Percentiles rank a stretch among this genome's conserved stretches.
Evolutionary conservation across 2,329 filamentous ascomycete species (phyloP).

Genomic region (Trichoderma cornu-damae): DNA sequence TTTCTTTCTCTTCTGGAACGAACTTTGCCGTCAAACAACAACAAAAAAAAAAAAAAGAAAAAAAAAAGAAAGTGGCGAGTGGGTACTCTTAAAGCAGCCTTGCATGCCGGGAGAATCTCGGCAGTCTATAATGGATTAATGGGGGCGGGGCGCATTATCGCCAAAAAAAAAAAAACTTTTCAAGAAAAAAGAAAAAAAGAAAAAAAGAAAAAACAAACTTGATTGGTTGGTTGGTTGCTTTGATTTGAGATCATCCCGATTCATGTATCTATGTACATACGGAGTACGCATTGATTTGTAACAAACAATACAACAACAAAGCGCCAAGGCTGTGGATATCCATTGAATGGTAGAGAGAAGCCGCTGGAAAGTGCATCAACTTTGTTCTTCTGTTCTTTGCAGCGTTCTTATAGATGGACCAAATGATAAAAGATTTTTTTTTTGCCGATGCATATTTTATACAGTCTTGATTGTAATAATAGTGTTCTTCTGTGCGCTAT

Average conservation of each 20-base stretch:
- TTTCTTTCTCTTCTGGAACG: slow-evolving; percentile 5
- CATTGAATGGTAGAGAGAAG: no score
- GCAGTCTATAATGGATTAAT: background rate
- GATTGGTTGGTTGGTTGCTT: no score
- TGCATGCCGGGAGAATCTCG: slow-evolving; percentile 18
- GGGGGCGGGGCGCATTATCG: slow-evolving; percentile 10
- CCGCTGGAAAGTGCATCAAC: no score
- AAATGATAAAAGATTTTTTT: background rate
- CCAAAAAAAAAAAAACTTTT: no score
- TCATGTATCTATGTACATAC: background rate
- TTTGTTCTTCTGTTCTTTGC: no score
- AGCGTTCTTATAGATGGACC: background rate
- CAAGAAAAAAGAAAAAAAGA: no score
- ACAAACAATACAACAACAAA: no score
- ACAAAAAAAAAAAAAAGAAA: no score
- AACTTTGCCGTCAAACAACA: background rate
- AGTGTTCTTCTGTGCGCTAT: background rate
- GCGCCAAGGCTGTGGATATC: background rate
- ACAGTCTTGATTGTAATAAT: background rate
- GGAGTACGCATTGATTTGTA: no score
- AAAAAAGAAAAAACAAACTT: no score
- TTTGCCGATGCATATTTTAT: background rate
- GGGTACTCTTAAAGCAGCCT: slow-evolving; percentile 8
- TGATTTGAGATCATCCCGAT: no score
- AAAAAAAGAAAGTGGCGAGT: background rate